A percentile compares a stretch with the other conserved stretches of the same genome.
These are phyloP conservation scores for Arctostaphylos glauca DNA, from an alignment of 148 eudicot species.

Conservation along the genomic window DNA sequence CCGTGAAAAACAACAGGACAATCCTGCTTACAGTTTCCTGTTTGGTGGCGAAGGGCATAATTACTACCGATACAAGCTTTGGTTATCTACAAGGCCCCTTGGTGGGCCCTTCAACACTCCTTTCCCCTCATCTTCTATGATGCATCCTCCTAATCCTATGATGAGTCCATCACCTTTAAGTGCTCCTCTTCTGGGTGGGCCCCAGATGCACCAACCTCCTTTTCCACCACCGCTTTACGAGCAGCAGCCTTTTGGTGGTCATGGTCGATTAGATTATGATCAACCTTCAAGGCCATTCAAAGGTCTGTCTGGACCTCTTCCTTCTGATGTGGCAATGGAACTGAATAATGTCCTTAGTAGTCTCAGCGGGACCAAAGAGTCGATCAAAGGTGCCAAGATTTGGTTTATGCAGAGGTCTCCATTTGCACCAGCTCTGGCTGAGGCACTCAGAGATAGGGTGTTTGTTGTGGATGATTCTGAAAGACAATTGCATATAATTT, in stretches of 20 bases:
- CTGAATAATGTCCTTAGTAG: conserved; percentile 72
- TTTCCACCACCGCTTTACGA: conserved; percentile 65
- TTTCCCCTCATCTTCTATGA: conserved; percentile 54
- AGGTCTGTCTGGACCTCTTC: conserved; percentile 87
- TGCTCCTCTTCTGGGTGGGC: conserved; percentile 46
- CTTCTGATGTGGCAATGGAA: conserved; percentile 89
- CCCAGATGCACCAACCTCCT: conserved; percentile 68
- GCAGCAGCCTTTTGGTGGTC: conserved; percentile 68
- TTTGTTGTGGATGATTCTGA: conserved; percentile 79
- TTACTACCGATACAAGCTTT: conserved; percentile 87
- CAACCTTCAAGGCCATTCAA: conserved; percentile 59
- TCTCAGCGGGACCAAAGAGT: conserved; percentile 93
- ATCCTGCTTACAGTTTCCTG: conserved; percentile 80
- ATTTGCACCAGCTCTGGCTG: conserved; percentile 78
- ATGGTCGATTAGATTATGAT: conserved; percentile 67
- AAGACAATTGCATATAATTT: conserved; percentile 83
- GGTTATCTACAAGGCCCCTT: conserved; percentile 57
- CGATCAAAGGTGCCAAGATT: conserved; percentile 88
- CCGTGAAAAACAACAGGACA: conserved; percentile 79
- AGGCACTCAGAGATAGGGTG: conserved; percentile 83
- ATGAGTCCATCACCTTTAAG: conserved; percentile 39
- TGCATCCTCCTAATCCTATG: conserved; percentile 71
- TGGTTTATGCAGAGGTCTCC: conserved; percentile 99
- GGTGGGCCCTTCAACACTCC: conserved; percentile 58
- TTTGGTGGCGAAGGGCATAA: conserved; percentile 95